Conservation (phyloP, 768 basidiomycete genomes). For the Omphalotus guepiniiformis region DNA sequence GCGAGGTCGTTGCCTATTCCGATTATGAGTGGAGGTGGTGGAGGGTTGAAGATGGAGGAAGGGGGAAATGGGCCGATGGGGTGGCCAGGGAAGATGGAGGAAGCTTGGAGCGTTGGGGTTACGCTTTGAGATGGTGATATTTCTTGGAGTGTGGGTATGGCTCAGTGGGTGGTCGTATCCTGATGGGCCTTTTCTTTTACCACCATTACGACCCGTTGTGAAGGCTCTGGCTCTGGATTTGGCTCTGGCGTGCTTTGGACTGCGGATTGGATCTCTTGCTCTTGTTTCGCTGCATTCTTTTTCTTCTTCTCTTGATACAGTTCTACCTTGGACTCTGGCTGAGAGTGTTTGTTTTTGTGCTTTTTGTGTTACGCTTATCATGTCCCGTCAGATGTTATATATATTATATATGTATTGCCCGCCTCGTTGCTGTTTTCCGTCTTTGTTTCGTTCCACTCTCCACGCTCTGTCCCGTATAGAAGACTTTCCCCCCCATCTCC, state of each 20-base stretch:
- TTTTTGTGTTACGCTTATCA: no score
- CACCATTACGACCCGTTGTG: background rate
- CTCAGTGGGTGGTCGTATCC: no score
- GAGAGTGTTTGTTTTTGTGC: no score
- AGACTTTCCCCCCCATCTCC: no score
- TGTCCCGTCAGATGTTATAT: no score
- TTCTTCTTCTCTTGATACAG: background rate
- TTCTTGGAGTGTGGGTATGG: no score
- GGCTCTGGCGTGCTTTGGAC: background rate
- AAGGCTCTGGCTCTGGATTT: background rate
- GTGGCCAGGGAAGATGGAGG: constrained; percentile 4
- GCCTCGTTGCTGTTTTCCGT: no score
- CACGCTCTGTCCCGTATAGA: no score
- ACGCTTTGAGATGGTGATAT: background rate
- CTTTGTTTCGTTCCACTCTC: no score
- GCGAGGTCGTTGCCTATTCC: constrained; percentile 6
- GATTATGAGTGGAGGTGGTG: constrained; percentile 2
- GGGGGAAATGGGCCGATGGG: constrained; percentile 2
- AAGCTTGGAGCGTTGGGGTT: background rate
- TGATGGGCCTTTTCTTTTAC: background rate
- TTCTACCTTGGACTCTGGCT: background rate
- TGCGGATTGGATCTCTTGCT: background rate
- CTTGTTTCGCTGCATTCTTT: background rate
- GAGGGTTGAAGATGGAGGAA: constrained; percentile 3
- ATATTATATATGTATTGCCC: no score